Conservation (phyloP, 345 rosid species). For the Carallia brachiata region DNA sequence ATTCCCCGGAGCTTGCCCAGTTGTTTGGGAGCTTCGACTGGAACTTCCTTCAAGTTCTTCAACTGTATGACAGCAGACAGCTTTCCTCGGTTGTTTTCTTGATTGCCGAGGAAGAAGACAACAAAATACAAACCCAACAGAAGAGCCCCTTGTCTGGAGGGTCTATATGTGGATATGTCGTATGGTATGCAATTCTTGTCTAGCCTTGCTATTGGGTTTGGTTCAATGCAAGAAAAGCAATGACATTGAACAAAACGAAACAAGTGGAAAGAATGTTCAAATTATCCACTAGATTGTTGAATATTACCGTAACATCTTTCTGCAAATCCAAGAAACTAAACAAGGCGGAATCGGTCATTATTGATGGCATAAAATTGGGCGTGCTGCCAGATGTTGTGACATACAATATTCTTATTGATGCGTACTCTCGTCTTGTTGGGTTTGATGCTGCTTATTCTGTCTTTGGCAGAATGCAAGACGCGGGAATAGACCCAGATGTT, state of each 20-base stretch:
- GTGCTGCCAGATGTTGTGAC: slow-evolving; percentile 83
- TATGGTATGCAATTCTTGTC: neutral
- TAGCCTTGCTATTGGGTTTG: neutral
- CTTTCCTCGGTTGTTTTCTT: no score
- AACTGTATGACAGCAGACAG: no score
- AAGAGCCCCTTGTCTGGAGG: no score
- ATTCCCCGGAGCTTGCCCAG: no score
- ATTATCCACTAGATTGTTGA: slow-evolving; percentile 62
- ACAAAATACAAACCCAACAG: no score
- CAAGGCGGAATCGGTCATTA: slow-evolving; percentile 58
- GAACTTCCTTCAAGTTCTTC: no score
- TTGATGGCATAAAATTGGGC: slow-evolving; percentile 70
- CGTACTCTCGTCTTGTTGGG: slow-evolving; percentile 56
- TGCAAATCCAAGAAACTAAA: slow-evolving; percentile 52
- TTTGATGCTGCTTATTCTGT: slow-evolving; percentile 58
- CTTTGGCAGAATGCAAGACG: slow-evolving; percentile 60
- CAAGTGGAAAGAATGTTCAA: slow-evolving; percentile 25
- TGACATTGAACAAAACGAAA: neutral
- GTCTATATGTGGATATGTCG: neutral
- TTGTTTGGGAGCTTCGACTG: no score
- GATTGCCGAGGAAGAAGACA: no score
- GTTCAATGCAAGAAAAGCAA: neutral
- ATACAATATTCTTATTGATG: slow-evolving; percentile 62
- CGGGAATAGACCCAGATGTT: slow-evolving; percentile 60
- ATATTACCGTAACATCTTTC: slow-evolving; percentile 55